Evolutionary conservation across 306 rosid species (phyloP).

Genomic region (Fagus sylvatica): DNA sequence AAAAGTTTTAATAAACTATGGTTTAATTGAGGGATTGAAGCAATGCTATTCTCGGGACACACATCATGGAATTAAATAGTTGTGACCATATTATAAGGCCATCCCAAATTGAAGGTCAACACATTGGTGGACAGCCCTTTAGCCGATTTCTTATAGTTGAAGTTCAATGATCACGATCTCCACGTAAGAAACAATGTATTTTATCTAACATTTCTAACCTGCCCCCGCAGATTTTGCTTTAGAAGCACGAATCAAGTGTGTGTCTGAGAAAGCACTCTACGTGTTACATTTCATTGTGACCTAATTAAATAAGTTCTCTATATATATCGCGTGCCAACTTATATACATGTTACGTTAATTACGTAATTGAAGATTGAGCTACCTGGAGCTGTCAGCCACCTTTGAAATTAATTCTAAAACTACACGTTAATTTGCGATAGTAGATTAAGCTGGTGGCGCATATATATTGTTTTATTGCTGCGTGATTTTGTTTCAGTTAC

Average conservation of each 20-base stretch:
- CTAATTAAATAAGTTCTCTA: no score
- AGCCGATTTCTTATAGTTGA: background rate
- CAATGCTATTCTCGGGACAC: background rate
- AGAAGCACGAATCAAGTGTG: conserved; percentile 24
- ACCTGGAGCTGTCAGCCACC: background rate
- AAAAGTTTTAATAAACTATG: background rate
- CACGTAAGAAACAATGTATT: background rate
- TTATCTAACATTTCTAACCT: background rate
- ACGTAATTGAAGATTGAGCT: no score
- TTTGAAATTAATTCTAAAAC: background rate
- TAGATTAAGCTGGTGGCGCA: background rate
- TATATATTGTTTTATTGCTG: background rate
- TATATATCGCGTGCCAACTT: no score
- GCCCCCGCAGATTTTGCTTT: conserved; percentile 21
- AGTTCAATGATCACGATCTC: background rate
- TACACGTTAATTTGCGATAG: background rate
- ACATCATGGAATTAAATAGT: no score
- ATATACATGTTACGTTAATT: background rate
- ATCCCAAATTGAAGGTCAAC: conserved; percentile 1
- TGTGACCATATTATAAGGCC: background rate
- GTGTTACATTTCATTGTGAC: background rate
- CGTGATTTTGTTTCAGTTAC: background rate
- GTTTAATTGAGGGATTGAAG: background rate
- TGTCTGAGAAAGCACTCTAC: conserved; percentile 11
- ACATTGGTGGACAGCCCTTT: background rate